Conservation (phyloP, 441 rosid genomes). For the Euphorbia corollata region DNA sequence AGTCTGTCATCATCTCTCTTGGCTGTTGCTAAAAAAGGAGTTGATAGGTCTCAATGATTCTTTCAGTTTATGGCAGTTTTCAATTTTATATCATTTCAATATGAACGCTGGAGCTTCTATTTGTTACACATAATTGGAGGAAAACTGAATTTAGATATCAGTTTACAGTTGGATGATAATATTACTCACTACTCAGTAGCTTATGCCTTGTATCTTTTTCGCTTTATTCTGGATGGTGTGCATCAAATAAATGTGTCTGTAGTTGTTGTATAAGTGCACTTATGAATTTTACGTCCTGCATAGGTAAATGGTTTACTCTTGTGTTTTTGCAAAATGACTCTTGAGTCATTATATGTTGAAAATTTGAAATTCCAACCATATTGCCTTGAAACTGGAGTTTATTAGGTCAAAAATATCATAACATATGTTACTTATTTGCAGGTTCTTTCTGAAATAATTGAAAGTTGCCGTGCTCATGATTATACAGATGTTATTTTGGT, state of each 20-base stretch:
- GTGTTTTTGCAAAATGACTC: not conserved
- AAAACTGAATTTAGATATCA: not conserved
- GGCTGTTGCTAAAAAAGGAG: not conserved
- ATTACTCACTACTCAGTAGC: not conserved
- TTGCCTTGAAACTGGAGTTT: not conserved
- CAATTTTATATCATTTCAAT: no score
- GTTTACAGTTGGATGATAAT: not conserved
- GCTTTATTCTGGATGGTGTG: not conserved
- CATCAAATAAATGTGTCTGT: not conserved
- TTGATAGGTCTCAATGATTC: not conserved
- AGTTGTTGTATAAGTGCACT: not conserved
- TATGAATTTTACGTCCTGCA: not conserved
- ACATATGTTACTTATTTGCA: slow-evolving; percentile 24
- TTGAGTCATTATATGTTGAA: no score
- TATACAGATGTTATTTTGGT: slow-evolving; percentile 87
- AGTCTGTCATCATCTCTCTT: slow-evolving; percentile 1
- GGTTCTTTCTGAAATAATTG: slow-evolving; percentile 88
- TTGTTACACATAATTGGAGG: not conserved
- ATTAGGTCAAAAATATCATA: not conserved
- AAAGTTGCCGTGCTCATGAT: slow-evolving; percentile 77
- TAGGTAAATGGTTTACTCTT: not conserved
- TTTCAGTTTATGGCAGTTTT: not conserved
- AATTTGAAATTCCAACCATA: not conserved
- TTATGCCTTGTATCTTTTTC: not conserved
- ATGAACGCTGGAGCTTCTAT: not conserved